phyloP scores from a whole-genome alignment of 2,329 filamentous ascomycete genomes.

The Pseudopyrenochaeta lycopersici region DNA sequence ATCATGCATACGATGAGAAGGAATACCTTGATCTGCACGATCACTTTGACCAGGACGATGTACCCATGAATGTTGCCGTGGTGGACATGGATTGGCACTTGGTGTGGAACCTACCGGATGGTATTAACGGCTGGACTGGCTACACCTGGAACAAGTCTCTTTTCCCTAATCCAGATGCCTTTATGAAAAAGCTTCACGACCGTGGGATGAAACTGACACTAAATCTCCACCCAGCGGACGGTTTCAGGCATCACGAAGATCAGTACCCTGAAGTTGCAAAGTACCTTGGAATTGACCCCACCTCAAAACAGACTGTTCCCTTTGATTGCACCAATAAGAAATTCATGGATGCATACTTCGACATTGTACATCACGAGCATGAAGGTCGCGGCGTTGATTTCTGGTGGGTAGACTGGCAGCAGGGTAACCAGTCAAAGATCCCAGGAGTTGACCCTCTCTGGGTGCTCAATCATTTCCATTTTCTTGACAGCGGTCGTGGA shows the following conservation, averaged over 20 bases:
- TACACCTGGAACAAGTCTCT: conserved; percentile 70
- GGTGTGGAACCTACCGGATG: conserved; percentile 51
- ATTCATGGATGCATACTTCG: conserved; percentile 68
- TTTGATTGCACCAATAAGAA: conserved; percentile 65
- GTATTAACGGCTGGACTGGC: conserved; percentile 65
- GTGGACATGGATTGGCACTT: conserved; percentile 75
- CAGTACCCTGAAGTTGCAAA: conserved; percentile 64
- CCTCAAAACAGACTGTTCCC: conserved; percentile 59
- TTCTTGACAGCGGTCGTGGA: conserved; percentile 60
- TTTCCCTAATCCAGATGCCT: conserved; percentile 65
- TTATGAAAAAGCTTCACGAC: conserved; percentile 61
- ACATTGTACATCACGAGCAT: conserved; percentile 64
- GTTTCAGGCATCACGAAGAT: conserved; percentile 66
- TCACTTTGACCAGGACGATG: conserved; percentile 58
- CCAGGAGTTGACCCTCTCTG: conserved; percentile 70
- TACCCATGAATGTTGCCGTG: conserved; percentile 68
- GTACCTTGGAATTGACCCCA: conserved; percentile 61
- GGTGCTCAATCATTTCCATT: conserved; percentile 73
- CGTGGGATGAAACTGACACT: conserved; percentile 64
- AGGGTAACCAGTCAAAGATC: conserved; percentile 64
- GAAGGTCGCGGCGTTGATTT: conserved; percentile 68
- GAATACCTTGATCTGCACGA: conserved; percentile 68
- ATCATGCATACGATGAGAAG: conserved; percentile 65
- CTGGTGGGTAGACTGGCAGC: conserved; percentile 76
- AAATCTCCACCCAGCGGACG: conserved; percentile 70